Evolutionary conservation across 2,329 filamentous ascomycete species (phyloP).

Genomic region (Sporothrix humicola): DNA sequence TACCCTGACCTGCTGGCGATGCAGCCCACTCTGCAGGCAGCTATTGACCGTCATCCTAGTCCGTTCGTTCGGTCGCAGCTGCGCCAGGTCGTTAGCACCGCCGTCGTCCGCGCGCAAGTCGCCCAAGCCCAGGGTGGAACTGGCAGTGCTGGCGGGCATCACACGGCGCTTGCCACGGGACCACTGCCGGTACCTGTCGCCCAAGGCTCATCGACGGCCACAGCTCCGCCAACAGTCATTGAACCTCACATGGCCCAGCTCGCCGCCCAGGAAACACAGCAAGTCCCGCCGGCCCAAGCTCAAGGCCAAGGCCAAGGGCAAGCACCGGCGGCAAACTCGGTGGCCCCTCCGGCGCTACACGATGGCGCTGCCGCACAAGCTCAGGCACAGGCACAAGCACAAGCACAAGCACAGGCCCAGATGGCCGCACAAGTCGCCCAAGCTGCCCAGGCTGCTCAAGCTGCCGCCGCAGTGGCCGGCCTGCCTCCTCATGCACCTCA

Average conservation of each 20-base stretch:
- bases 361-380: neutral
- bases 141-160: too few species aligned
- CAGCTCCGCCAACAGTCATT: neutral
- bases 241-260: slow-evolving; percentile 14
- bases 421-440: too few species aligned
- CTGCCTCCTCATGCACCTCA: slow-evolving; percentile 49
- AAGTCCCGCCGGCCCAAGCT: slow-evolving; percentile 1
- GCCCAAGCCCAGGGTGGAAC: slow-evolving; percentile 45
- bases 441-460: neutral
- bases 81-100: slow-evolving; percentile 55
- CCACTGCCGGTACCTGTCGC: neutral
- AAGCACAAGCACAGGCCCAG: too few species aligned
- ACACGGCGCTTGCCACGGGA: neutral
- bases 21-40: slow-evolving; percentile 55
- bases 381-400: too few species aligned
- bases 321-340: neutral
- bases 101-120: slow-evolving; percentile 54
- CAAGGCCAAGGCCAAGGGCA: too few species aligned
- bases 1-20: slow-evolving; percentile 58
- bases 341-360: neutral
- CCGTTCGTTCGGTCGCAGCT: slow-evolving; percentile 56
- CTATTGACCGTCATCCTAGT: slow-evolving; percentile 59
- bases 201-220: neutral
- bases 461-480: neutral
- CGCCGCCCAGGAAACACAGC: neutral